Evolutionary conservation across 1,139 yeast species (phyloP), one percentile per base, ranked within the genome.

Genomic region (Taphrina sp.): DNA sequence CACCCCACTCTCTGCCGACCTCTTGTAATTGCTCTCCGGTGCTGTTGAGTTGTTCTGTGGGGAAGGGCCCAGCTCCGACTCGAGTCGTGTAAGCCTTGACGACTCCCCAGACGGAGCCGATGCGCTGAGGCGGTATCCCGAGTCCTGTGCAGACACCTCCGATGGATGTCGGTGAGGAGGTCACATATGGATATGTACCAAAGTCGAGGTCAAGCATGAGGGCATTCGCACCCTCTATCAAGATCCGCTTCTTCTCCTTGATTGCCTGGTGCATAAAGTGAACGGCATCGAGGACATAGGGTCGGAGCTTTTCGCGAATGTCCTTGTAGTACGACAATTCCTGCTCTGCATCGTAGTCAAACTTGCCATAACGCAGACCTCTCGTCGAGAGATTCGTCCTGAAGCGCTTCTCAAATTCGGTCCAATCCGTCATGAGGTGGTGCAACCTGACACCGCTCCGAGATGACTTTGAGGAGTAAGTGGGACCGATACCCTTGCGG

Each of bases 31-130:
- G 80, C 67, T 85, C 95, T 67, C 99, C 99, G 56, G 76, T 80
- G 39, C 75, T 82, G 70, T 92, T 89, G 70, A 90, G 79, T 71
- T 90, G 97, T 74, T 92, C 99, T 58, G 97, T 84, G 61, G 99
- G 97, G 85, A 92, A 92, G 34, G 99, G 98, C 61, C 99, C 99
- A 68, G 89, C 97, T 66, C 99, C 99, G 58, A 92, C 99, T 73
- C 99, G 83, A 39, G 98, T 92, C 49, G 98, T 94, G 73, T 92
- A 92, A 44, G 98, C 98, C 76, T 92, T 92, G 57, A 90, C 97
- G 41, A 92, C 98, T 71, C 99, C 99, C 69, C 84, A 88, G 47
- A 89, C 76, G 69, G 88, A 83, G 56, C 76, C 79, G 65, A 92
- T 84, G 62, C 82, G 74, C 63, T 75, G 80, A 64, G 98, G 98